Base-by-base conservation (phyloP, 2,329 filamentous ascomycete species). In the Fusarium chlamydosporum region DNA sequence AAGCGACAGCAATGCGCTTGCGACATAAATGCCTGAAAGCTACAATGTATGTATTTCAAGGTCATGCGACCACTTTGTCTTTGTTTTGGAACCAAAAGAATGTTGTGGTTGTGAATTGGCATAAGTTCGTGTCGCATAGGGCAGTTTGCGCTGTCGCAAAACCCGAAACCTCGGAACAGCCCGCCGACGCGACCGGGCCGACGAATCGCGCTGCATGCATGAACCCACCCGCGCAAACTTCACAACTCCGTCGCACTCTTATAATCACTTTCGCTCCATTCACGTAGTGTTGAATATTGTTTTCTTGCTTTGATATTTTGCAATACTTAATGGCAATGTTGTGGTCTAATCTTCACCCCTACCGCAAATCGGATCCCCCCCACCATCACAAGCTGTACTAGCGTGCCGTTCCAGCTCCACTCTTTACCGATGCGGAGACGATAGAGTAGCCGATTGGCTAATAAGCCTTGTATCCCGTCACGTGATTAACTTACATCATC, bases 371-470 rank as follows among this genome's bases (percentile, higher is more conserved):
- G 48, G 38, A 51, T 35, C 29, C 47, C 54, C 66, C 52, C 71
- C 67, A 70, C 47, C 40, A 61, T 45, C 16, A 20, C 23, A 31
- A 56, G 52, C 26, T n/a, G 42, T 12, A 20, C 63, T 74, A 74
- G 72, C 61, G 58, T 57, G 45, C 63, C 70, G 65, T 58, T 74
- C 68, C 68, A 66, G 68, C 45, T n/a, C 60, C 67, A 68, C 46
- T 61, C 26, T 54, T 56, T 62, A 59, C 61, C 62, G 48, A 65
- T 68, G 68, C 57, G 68, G 65, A 68, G 53, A 43, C 18, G 50
- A 43, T 56, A 26, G 29, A 18, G n/a, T 16, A 68, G 48, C 59
- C 66, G 65, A 73, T 74, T 74, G 72, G 72, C 16, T 26, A 4
- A 3, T 8, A 3, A 34, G 5, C 3, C 15, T 13, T 7, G 20